Base-by-base conservation (phyloP, 108 stramenopile genomes). In the Bacterosira constricta region DNA sequence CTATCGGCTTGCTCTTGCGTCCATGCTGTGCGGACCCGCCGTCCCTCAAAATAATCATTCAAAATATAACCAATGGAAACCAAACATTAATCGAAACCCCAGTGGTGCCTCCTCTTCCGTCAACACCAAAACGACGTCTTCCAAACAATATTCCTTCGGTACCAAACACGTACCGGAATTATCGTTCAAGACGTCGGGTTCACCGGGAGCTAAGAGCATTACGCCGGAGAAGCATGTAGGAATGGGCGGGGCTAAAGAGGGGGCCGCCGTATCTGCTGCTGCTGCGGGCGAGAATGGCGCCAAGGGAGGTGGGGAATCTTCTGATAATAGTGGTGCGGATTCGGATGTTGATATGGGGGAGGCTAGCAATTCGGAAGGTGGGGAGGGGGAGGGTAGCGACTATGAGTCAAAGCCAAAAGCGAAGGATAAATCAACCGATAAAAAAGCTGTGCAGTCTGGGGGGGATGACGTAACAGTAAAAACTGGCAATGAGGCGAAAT, bases 211-310 rank as follows among this genome's bases (percentile, higher is more conserved):
- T 17, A 66, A 74, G 30, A 66, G 42, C 39, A 66, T 57, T 18
- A 66, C 72, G 7, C 64, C 65, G 11, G 64, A 66, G 20, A 74
- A 66, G 51, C 41, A 58, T 57, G 64, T 57, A 41, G 57, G n/a
- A 4, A 66, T 50, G 56, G 44, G 27, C 12, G 73, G 56, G 29
- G 9, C 20, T 44, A 36, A 31, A 18, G 56, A 68, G 34, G 44
- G 35, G 55, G 72, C 6, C 13, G 37, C 21, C 29, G 8, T 5
- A 3, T 31, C 45, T 36, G 20, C 39, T 0, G 12, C 8, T 37
- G 30, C 20, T 0, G 53, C 8, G 13, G 54, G 12, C 10, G 36
- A 12, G 27, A 26, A 63, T 18, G 41, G 15, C 21, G 27, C 21
- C 17, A 34, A 32, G 36, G 34, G 65, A 55, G 27, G 50, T 39